Base-by-base conservation (phyloP, 495 filamentous ascomycete genomes). In the Xylaria grammica region DNA sequence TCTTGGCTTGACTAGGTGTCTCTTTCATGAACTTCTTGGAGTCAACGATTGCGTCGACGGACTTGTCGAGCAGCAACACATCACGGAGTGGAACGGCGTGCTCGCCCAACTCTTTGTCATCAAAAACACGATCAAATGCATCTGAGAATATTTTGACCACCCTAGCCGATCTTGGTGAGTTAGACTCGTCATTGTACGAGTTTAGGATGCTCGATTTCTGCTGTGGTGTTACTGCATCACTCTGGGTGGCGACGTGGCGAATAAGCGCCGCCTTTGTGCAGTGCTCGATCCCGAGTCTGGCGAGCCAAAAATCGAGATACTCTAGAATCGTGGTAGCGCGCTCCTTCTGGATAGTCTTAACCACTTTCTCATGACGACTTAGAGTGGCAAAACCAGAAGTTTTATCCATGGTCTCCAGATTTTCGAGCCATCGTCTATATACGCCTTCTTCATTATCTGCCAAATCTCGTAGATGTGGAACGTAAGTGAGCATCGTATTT, bases 401-500 rank as follows among this genome's bases (percentile, higher is more conserved):
- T 63, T 72, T 81, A 49, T 84, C 81, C 62, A 81, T 78, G n/a
- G 73, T 77, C 45, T 82, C 80, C 9, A 83, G 65, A 42, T 84
- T 81, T 40, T 72, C 71, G 24, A 82, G 76, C 78, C 78, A 82
- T n/a, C 71, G 71, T 52, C 72, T 75, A 58, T 81, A 83, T 32
- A 77, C 71, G 20, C 69, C 69, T 48, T 81, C 77, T 63, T 81
- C 77, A 40, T 77, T 75, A 0, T 77, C 76, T 19, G 81, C 79
- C 9, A 83, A 67, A 48, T 83, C 81, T 40, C 78, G 72, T 32
- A 82, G 67, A 65, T 83, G 80, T 8, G 81, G 81, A 5, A 81
- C 77, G 59, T 81, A 83, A 36, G 74, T 80, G 42, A 82, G 77
- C 74, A 78, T 78, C 15, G 80, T 80, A 66, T 83, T 79, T 0